Conservation (phyloP, 306 rosid species). For the Cyclanthera cordifolia region DNA sequence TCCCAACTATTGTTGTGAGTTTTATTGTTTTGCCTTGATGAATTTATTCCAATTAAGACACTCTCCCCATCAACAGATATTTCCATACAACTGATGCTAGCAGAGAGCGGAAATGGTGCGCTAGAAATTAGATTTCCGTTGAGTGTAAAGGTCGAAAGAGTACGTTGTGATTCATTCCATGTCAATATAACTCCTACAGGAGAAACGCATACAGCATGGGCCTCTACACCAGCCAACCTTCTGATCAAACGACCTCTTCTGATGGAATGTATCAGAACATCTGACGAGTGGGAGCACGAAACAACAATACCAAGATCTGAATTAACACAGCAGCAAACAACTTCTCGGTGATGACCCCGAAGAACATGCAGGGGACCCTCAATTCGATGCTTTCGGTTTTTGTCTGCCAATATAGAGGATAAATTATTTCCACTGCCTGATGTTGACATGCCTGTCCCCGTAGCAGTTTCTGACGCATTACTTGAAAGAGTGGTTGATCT, state of each 20-base stretch:
- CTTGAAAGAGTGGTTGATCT: slow-evolving; percentile 42
- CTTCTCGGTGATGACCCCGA: slow-evolving; percentile 75
- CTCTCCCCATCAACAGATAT: slow-evolving; percentile 68
- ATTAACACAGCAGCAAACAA: slow-evolving; percentile 74
- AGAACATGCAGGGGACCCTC: slow-evolving; percentile 88
- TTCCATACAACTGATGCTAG: slow-evolving; percentile 76
- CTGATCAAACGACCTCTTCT: slow-evolving; percentile 70
- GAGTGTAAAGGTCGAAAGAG: slow-evolving; percentile 66
- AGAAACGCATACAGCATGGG: slow-evolving; percentile 67
- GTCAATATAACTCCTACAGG: slow-evolving; percentile 70
- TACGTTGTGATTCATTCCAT: slow-evolving; percentile 58
- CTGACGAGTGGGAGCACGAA: slow-evolving; percentile 68
- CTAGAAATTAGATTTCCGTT: slow-evolving; percentile 63
- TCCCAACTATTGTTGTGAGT: slow-evolving; percentile 31
- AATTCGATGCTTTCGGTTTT: slow-evolving; percentile 49
- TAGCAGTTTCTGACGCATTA: slow-evolving; percentile 37
- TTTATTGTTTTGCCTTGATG: slow-evolving; percentile 28
- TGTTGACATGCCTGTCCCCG: slow-evolving; percentile 28
- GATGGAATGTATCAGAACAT: slow-evolving; percentile 76
- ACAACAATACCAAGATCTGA: slow-evolving; percentile 86
- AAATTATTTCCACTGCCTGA: slow-evolving; percentile 41
- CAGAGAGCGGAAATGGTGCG: slow-evolving; percentile 44
- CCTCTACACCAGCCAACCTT: slow-evolving; percentile 72
- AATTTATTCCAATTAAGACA: slow-evolving; percentile 71
- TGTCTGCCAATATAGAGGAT: slow-evolving; percentile 40